Evolutionary conservation across 1,284 basidiomycete genomes (phyloP).

Genomic region (Cutaneotrichosporon sp.): DNA sequence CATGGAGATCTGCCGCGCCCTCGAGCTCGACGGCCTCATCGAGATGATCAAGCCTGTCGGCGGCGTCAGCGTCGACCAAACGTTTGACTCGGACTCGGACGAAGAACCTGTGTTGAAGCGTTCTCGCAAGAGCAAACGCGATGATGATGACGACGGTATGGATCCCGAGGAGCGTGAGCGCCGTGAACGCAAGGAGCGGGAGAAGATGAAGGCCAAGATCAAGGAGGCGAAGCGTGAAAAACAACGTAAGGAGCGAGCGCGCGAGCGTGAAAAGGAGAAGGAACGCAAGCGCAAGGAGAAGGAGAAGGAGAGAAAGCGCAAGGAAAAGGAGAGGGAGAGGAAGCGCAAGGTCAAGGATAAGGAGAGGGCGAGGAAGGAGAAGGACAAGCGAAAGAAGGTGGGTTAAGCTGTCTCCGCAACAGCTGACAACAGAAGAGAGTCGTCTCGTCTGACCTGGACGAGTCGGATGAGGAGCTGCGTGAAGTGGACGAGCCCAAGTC

Average conservation of each 20-base stretch:
- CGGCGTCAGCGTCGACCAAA: constrained; percentile 32
- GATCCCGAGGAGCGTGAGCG: constrained; percentile 34
- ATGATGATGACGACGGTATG: constrained; percentile 27
- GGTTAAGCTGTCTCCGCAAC: constrained; percentile 8
- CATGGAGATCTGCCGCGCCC: constrained; percentile 51
- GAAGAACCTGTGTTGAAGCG: constrained; percentile 28
- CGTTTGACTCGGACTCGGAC: constrained; percentile 25
- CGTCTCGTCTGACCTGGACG: constrained; percentile 22
- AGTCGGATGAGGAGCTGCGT: constrained; percentile 27
- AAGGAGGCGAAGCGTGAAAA: constrained; percentile 28
- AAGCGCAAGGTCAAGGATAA: constrained; percentile 37
- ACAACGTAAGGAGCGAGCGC: constrained; percentile 29
- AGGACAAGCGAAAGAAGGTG: constrained; percentile 38
- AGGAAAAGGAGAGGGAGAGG: constrained; percentile 37
- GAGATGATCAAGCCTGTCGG: constrained; percentile 50
- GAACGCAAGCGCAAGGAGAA: constrained; percentile 35
- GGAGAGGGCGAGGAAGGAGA: constrained; percentile 36
- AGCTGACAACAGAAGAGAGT: background rate
- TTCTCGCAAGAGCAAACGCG: constrained; percentile 16
- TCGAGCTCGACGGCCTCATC: constrained; percentile 49
- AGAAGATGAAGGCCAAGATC: constrained; percentile 30
- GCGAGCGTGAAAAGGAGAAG: constrained; percentile 34
- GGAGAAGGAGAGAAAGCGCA: constrained; percentile 35
- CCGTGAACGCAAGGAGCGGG: constrained; percentile 28
- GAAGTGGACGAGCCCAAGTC: constrained; percentile 18